Base-by-base conservation (phyloP, 192 early-diverging fungal genomes). In the Diversispora eburnea region DNA sequence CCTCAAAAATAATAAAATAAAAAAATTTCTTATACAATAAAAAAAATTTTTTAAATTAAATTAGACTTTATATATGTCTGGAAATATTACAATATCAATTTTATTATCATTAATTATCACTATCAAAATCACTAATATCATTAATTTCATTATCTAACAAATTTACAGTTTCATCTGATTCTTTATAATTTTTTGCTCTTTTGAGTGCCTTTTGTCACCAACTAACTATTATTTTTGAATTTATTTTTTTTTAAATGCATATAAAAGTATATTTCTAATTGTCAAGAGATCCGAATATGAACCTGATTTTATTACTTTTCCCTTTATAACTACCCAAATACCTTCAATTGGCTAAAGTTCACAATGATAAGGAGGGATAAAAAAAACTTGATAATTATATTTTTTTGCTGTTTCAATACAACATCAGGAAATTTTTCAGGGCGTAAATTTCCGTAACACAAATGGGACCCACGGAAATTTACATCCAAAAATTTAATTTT, bases 181-280 rank as follows among this genome's bases (percentile, higher is more conserved):
- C 20, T 51, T 22, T 3, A 68, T 68, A 68, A 52, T 68, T 19
- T 15, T 22, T 68, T 12, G 22, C 51, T 8, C 22, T 51, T 52
- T 68, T 54, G 51, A 67, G 48, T 33, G 25, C 45, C 33, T 52
- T 67, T 67, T 22, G 48, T 22, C 66, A 67, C 48, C 48, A 54
- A 5, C 66, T 17, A 67, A 67, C 48, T 51, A 67, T 67, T 33
- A 67, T 15, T 22, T 67, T 49, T 51, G 66, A 42, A 47, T 47
- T 67, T 9, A 67, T 52, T 67, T 67, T 67, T 48, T 8, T 67
- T 67, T 67, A 52, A 68, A 68, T 19, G 17, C 42, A 66, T 66
- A 12, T 66, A 66, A 48, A 47, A 66, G 46, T 47, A 9, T 65
- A 65, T 65, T 46, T 42, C 63, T 12, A 66, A 66, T 48, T 13